Percentiles rank a stretch among this genome's conserved stretches.
These are phyloP conservation scores for Candida sanyiensis DNA, from an alignment of 805 yeast genomes.

Conservation along the genomic window DNA sequence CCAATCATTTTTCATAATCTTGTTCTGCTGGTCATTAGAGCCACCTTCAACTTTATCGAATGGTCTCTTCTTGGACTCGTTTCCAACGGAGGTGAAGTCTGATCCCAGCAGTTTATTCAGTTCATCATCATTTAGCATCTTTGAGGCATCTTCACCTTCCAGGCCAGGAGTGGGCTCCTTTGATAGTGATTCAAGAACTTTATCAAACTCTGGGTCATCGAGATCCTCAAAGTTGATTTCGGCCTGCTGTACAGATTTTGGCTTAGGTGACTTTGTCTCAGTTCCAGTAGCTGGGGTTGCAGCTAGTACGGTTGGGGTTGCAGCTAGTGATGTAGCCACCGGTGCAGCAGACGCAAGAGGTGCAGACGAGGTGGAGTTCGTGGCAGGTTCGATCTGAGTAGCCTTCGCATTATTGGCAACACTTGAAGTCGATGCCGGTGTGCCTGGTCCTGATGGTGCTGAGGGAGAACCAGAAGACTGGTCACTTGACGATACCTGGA, in stretches of 20 bases:
- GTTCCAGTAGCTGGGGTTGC: too few relatives aligned
- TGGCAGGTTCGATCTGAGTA: too few relatives aligned
- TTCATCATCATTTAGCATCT: conserved; percentile 24
- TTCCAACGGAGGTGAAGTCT: conserved; percentile 14
- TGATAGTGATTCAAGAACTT: conserved; percentile 24
- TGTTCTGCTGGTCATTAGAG: conserved; percentile 1
- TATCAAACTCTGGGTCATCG: conserved; percentile 24
- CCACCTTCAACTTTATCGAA: conserved; percentile 11
- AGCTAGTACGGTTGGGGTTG: too few relatives aligned
- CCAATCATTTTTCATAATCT: conserved; percentile 5
- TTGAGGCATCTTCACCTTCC: conserved; percentile 8
- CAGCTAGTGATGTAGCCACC: too few relatives aligned
- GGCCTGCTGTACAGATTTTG: too few relatives aligned
- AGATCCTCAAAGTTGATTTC: conserved; percentile 13
- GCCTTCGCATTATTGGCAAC: too few relatives aligned
- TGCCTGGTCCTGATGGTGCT: not conserved
- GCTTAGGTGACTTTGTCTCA: not conserved
- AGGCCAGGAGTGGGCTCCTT: conserved; percentile 26
- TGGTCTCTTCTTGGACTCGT: conserved; percentile 7
- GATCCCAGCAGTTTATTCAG: conserved; percentile 21
- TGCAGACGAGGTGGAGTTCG: too few relatives aligned
- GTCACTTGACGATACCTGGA: not conserved
- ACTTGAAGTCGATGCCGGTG: too few relatives aligned
- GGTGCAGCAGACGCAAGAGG: too few relatives aligned
- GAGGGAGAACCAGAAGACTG: not conserved